Conservation (phyloP, 331 rosid genomes). For the Quercus tomentella region DNA sequence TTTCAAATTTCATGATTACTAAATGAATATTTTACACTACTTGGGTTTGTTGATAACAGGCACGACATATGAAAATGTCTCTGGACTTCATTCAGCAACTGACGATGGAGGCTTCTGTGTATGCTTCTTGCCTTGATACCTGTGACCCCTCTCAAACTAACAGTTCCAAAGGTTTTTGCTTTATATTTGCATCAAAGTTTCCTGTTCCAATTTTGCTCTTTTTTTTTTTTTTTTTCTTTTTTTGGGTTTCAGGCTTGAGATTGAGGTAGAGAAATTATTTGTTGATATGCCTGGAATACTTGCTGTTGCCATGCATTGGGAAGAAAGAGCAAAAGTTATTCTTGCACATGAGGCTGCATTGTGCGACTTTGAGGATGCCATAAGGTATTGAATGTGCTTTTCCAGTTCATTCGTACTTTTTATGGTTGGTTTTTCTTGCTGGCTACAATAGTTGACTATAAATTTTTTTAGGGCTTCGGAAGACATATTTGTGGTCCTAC, state of each 20-base stretch:
- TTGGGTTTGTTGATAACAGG: slow-evolving; percentile 48
- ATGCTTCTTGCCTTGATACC: slow-evolving; percentile 15
- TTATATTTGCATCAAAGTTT: background rate
- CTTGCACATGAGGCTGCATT: slow-evolving; percentile 57
- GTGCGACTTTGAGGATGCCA: slow-evolving; percentile 64
- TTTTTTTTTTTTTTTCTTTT: slow-evolving; percentile 17
- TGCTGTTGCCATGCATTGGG: slow-evolving; percentile 65
- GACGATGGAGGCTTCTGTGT: slow-evolving; percentile 65
- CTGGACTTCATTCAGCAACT: slow-evolving; percentile 60
- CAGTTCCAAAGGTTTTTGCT: background rate
- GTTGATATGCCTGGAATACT: slow-evolving; percentile 44
- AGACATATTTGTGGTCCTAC: slow-evolving; percentile 56
- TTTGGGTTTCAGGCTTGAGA: slow-evolving; percentile 47
- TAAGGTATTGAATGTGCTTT: slow-evolving; percentile 49
- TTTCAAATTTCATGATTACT: background rate
- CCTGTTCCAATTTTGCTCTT: slow-evolving; percentile 6
- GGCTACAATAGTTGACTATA: slow-evolving; percentile 12
- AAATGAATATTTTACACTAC: background rate
- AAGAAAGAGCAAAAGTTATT: slow-evolving; percentile 63
- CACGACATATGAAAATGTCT: slow-evolving; percentile 44
- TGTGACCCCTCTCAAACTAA: slow-evolving; percentile 19
- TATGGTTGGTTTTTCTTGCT: slow-evolving; percentile 21
- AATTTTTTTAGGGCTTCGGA: slow-evolving; percentile 66
- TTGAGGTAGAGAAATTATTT: slow-evolving; percentile 61
- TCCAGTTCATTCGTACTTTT: slow-evolving; percentile 14